Evolutionary conservation across 441 rosid species (phyloP).

Genomic region (Breynia disticha): DNA sequence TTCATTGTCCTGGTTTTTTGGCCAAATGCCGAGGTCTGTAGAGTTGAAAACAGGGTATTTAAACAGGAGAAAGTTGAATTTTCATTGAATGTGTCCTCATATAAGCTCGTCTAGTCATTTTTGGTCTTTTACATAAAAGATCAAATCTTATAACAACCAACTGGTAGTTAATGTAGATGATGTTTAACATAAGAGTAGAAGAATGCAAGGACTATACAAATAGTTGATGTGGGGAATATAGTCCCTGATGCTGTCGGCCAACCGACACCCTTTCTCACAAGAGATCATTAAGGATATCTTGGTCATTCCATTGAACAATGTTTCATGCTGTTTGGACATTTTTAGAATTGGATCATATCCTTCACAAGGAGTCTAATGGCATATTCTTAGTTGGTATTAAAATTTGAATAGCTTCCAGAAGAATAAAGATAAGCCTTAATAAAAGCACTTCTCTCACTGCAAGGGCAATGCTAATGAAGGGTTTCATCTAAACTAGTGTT

Average conservation of each 20-base stretch:
- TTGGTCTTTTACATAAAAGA: slow-evolving; percentile 12
- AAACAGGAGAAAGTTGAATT: slow-evolving; percentile 8
- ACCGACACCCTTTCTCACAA: slow-evolving; percentile 34
- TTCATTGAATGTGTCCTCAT: slow-evolving; percentile 17
- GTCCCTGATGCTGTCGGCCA: slow-evolving; percentile 27
- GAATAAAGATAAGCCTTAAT: too few species aligned
- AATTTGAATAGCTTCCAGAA: neutral
- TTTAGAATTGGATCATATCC: slow-evolving; percentile 2
- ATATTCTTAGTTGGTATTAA: slow-evolving; percentile 13
- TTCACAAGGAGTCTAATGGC: slow-evolving; percentile 2
- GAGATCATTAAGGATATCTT: slow-evolving; percentile 10
- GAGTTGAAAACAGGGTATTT: slow-evolving; percentile 8
- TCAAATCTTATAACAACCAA: slow-evolving; percentile 13
- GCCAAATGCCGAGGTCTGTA: neutral
- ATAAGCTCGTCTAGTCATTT: slow-evolving; percentile 24
- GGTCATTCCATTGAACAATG: slow-evolving; percentile 16
- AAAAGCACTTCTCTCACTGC: too few species aligned
- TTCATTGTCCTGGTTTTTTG: neutral
- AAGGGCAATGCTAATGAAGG: too few species aligned
- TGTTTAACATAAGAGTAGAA: slow-evolving; percentile 1
- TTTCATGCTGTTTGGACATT: slow-evolving; percentile 12
- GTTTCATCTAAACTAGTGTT: too few species aligned
- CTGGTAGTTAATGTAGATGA: slow-evolving; percentile 16
- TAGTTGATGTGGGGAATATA: slow-evolving; percentile 21
- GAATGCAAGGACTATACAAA: neutral